Percentiles rank a stretch among this genome's conserved stretches.
phyloP scores from a whole-genome alignment of 768 basidiomycete species.

The Chalciporus piperatus region DNA sequence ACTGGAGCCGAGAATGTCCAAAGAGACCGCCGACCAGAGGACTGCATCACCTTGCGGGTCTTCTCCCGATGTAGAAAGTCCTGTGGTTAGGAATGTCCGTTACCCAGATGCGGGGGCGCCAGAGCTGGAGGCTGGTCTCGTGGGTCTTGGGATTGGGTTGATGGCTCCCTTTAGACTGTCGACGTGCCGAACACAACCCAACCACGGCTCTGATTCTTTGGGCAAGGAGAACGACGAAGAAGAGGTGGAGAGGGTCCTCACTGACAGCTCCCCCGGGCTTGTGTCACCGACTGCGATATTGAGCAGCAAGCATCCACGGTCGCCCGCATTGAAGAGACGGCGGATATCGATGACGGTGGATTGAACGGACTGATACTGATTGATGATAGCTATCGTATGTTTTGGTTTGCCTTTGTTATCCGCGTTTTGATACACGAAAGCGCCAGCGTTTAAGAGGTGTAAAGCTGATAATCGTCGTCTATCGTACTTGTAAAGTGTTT shows the following conservation, averaged over 20 bases:
- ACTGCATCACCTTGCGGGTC: conserved; percentile 19
- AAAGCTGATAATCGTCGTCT: conserved; percentile 17
- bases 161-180: conserved; percentile 55
- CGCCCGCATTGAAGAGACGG: conserved; percentile 52
- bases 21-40: conserved; percentile 10
- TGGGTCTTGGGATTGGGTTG: conserved; percentile 42
- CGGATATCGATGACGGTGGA: conserved; percentile 36
- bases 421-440: conserved; percentile 1
- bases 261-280: conserved; percentile 15
- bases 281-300: conserved; percentile 22
- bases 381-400: conserved; percentile 25
- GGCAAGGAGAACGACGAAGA: conserved; percentile 30
- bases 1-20: conserved; percentile 8
- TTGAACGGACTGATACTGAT: conserved; percentile 7
- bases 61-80: conserved; percentile 45
- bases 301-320: conserved; percentile 22
- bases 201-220: conserved; percentile 6
- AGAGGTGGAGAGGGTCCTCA: conserved; percentile 32
- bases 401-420: too few relatives aligned
- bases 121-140: conserved; percentile 33
- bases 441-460: conserved; percentile 1
- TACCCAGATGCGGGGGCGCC: conserved; percentile 17
- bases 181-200: conserved; percentile 33
- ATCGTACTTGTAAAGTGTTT: conserved; percentile 35
- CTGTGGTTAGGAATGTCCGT: conserved; percentile 39